Evolutionary conservation across 768 basidiomycete species (phyloP).

Genomic region (Pleurotus pulmonarius): DNA sequence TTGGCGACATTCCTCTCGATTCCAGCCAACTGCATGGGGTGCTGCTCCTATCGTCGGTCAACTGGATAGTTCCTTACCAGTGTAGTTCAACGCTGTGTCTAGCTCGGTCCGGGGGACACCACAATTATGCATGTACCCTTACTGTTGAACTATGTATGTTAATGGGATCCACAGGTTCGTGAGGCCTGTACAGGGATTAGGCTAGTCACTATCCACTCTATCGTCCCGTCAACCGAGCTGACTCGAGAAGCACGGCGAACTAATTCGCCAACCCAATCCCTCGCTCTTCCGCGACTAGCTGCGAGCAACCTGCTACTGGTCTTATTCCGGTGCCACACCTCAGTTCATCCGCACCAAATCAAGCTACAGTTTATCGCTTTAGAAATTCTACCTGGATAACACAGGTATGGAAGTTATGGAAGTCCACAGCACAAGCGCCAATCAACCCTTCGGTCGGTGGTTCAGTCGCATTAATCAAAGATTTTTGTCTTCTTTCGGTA

Average conservation of each 20-base stretch:
- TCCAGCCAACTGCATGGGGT: neutral
- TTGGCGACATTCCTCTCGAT: neutral
- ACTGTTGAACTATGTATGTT: neutral
- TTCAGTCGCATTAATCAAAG: no score
- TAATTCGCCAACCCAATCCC: neutral
- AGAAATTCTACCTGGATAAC: no score
- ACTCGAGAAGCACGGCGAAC: no score
- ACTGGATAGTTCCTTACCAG: neutral
- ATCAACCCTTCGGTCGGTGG: no score
- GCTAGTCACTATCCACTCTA: neutral
- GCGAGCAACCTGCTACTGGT: neutral
- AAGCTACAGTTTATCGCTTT: no score
- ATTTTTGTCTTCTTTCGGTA: no score
- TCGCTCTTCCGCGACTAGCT: neutral
- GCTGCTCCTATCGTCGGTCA: neutral
- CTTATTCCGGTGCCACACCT: neutral
- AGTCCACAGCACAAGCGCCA: no score
- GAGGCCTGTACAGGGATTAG: neutral
- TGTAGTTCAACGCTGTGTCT: neutral
- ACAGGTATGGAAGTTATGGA: no score
- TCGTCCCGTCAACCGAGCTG: no score
- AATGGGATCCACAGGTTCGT: neutral
- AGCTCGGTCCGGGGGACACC: neutral
- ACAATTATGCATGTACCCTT: neutral
- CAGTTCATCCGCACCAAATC: no score